Evolutionary conservation across 2,329 filamentous ascomycete species (phyloP), one percentile per base, ranked within the genome.

Genomic region (Kalmusia sp.): DNA sequence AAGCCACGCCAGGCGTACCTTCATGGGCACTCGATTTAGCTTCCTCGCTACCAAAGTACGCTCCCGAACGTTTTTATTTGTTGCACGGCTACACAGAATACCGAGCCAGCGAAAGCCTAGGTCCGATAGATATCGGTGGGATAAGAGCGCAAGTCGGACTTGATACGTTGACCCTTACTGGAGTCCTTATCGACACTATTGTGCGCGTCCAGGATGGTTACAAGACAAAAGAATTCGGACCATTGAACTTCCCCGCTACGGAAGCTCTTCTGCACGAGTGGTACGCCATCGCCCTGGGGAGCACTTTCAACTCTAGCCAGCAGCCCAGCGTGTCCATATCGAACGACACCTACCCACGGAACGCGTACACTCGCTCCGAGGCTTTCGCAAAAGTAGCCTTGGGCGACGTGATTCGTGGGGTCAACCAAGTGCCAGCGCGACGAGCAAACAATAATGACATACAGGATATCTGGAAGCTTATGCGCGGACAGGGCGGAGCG

Each of bases 391-490:
- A 11, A 19, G 22, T 45, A 4, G 17, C 17, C 12, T 15, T 45
- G 7, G 41, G 41, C n/a, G 41, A 45, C n/a, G 17, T 34, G 19
- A 12, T 45, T 19, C 41, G 41, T 11, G 28, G 34, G 12, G 19
- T 5, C n/a, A 7, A 34, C 6, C 41, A 45, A 19, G 15, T n/a
- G 3, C 41, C 28, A 2, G 4, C 1, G 3, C 28, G 28, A 30
- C 6, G n/a, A 14, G 19, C 21, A 12, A 6, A 24, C 1, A 14
- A 24, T 14, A 24, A n/a, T 14, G 41, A 45, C 34, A 30, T 34
- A 33, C 9, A 45, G 9, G 41, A 45, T 9, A 19, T 45, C 28
- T 45, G 41, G 41, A 34, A 45, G 14, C 33, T 45, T 14, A 22
- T 45, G 28, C 28, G 28, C 11, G 41, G 41, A 2, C 11, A 24